Base-by-base conservation (phyloP, 768 basidiomycete species). In the Pleurotus giganteus region DNA sequence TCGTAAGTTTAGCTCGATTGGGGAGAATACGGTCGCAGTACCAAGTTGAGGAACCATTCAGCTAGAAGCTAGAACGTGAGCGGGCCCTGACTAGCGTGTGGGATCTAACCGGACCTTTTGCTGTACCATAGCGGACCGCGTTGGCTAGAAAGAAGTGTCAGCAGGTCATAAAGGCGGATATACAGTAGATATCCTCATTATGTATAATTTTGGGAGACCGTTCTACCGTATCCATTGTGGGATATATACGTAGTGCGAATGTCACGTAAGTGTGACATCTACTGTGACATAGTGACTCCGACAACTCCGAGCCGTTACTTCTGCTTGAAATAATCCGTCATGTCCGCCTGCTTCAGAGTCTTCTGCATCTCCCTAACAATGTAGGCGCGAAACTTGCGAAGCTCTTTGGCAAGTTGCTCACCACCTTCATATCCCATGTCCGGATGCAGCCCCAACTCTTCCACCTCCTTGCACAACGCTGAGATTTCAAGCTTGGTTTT, bases 41-140 rank as follows among this genome's bases (percentile, higher is more conserved):
- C 91, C 21, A 81, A 81, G 60, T 94, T 94, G 37, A 95, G 72
- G 63, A 95, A 91, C 93, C 92, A 94, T 71, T 94, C 92, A 0
- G 49, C 49, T 51, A 2, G 7, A 37, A 24, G 15, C 9, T 15
- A 23, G 5, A n/a, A 27, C 15, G 27, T 28, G 46, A 28, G 13
- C 28, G 6, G 15, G 13, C 43, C 0, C 15, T 45, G 9, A 15
- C 43, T 21, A 13, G 7, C 17, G 3, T 45, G 6, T 3, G 15
- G 8, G 21, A 24, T 28, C n/a, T 49, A 15, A 4, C 19, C 44
- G 9, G 11, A 51, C 77, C 89, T 65, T 88, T 91, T 0, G 91
- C 92, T 5, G 92, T 95, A 8, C 91, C 94, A 64, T 94, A 95
- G 21, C 91, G 74, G 1, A 91, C 90, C 1, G 89, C 88, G 60